A percentile compares a stretch with the other conserved stretches of the same genome.
phyloP scores from a whole-genome alignment of 495 filamentous ascomycete species.

The Penicillium paradoxum region DNA sequence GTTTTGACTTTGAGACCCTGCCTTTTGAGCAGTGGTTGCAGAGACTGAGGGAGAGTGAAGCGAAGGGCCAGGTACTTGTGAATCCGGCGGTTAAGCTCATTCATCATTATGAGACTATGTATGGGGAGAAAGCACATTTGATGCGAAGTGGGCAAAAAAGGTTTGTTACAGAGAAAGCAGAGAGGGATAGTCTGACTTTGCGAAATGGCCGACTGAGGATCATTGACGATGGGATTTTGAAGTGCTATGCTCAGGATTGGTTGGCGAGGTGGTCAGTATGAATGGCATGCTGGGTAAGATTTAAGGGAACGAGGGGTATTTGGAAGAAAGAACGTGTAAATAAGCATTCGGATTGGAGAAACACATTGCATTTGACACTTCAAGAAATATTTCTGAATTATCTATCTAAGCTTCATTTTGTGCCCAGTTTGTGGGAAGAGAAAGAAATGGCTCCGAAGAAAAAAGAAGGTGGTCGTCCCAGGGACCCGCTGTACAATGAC shows the following conservation, averaged over 20 bases:
- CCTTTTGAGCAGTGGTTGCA: slow-evolving; percentile 46
- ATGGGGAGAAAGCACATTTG: slow-evolving; percentile 8
- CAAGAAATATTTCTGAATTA: not conserved
- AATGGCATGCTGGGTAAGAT: not conserved
- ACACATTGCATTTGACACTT: not conserved
- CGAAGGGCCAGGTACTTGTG: slow-evolving; percentile 36
- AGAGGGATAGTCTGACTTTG: slow-evolving; percentile 33
- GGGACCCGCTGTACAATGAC: slow-evolving; percentile 12
- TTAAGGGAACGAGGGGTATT: not conserved
- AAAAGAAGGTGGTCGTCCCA: not conserved
- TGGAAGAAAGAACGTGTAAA: not conserved
- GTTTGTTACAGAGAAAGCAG: slow-evolving; percentile 34
- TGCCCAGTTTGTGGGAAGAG: not conserved
- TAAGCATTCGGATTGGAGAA: not conserved
- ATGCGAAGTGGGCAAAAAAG: slow-evolving; percentile 1
- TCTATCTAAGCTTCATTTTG: slow-evolving; percentile 2
- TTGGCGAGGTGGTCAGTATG: slow-evolving; percentile 25
- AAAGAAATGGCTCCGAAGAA: too few species aligned
- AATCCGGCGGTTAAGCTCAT: slow-evolving; percentile 59
- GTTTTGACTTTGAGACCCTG: slow-evolving; percentile 45
- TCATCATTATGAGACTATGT: slow-evolving; percentile 47
- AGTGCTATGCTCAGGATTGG: slow-evolving; percentile 35
- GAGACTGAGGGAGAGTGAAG: slow-evolving; percentile 39
- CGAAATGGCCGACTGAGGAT: slow-evolving; percentile 31
- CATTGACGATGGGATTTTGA: slow-evolving; percentile 34